Percentiles rank a stretch among this genome's conserved stretches.
phyloP scores from a whole-genome alignment of 73 alveolate genomes.

The Urostyla sp. region DNA sequence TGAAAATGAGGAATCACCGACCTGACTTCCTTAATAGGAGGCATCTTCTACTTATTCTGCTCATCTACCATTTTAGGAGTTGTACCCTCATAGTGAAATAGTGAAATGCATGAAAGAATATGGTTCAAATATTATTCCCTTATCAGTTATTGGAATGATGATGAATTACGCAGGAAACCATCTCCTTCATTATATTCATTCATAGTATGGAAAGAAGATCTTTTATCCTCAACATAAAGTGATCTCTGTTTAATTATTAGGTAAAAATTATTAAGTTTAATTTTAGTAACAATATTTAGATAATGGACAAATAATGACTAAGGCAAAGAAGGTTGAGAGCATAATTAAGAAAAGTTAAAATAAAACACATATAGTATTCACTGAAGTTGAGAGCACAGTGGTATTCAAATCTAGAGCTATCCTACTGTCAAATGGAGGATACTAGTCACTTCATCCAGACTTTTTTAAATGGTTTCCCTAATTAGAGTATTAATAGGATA shows the following conservation, averaged over 20 bases:
- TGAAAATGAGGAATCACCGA: constrained; percentile 9
- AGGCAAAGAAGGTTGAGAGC: constrained; percentile 11
- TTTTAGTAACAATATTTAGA: no score
- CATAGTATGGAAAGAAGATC: background rate
- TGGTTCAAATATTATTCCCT: constrained; percentile 41
- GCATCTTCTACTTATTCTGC: constrained; percentile 29
- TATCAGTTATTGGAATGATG: constrained; percentile 51
- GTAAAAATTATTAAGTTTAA: no score
- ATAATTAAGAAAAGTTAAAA: constrained; percentile 2
- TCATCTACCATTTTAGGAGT: constrained; percentile 23
- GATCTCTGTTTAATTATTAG: constrained; percentile 4
- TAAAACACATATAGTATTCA: background rate
- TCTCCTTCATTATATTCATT: constrained; percentile 4
- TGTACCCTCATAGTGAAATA: constrained; percentile 11
- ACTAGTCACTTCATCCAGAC: constrained; percentile 8
- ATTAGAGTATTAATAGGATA: background rate
- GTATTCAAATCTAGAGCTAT: constrained; percentile 41
- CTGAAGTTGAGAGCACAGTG: constrained; percentile 14
- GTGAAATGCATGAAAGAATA: constrained; percentile 2
- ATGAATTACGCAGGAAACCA: constrained; percentile 63
- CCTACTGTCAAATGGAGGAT: constrained; percentile 61
- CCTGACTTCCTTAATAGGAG: background rate
- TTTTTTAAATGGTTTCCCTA: constrained; percentile 31
- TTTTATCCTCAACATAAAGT: constrained; percentile 60
- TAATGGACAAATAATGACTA: constrained; percentile 42